Evolutionary conservation across 345 rosid species (phyloP), one percentile per base, ranked within the genome.

Genomic region (Citrus inodora): DNA sequence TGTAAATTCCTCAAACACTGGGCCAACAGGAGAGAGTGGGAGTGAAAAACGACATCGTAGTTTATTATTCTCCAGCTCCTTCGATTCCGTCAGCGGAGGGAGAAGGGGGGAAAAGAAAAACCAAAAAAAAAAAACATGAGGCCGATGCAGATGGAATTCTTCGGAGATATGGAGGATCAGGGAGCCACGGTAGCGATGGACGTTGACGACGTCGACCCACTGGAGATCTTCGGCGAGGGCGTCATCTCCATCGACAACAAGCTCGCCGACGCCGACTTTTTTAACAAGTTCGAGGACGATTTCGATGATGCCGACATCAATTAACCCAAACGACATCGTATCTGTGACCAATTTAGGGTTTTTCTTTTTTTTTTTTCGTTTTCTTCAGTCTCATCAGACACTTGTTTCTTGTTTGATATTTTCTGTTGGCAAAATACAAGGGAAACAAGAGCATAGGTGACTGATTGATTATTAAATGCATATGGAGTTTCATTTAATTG

Each of bases 271-370:
- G 89, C 96, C 58, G 94, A 95, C 80, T 95, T 95, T 93, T 93
- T 93, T 93, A 95, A 95, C 82, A 82, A 70, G 40, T 93, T 95
- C 86, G 86, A 88, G 64, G 98, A 95, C 87, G 98, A 95, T 78
- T 95, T 93, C 86, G 93, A 95, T 51, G 99, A 95, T 79, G 9
- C 88, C 37, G 98, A 95, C 84, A 89, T 95, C 91, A 90, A 90
- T 78, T 93, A 85, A 87, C 4, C 19, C 70, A 3, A 8, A 25
- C 32, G 51, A 58, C 14, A 14, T n/a, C 35, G 30, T 59, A 7
- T 59, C 24, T 28, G 42, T 27, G 1, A 61, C 10, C 17, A 27
- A 37, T 19, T 40, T 40, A 19, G 28, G 37, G 33, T 74, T 74
- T 61, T 56, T 0, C 9, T 55, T 17, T 51, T 53, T 16, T 51